phyloP scores from a whole-genome alignment of 129 eudicot species.

The Centaurea solstitialis region DNA sequence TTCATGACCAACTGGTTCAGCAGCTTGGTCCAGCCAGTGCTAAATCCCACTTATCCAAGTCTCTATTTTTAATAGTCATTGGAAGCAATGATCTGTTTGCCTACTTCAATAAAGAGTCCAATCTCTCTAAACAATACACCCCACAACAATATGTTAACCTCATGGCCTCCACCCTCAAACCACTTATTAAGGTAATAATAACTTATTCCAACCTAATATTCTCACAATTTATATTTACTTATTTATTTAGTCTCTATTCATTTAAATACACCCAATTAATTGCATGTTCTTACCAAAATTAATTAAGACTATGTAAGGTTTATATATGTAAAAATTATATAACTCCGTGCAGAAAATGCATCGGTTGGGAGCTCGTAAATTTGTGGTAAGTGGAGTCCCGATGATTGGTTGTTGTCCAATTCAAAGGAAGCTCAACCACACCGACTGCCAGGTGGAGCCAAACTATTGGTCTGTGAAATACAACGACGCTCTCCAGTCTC shows the following conservation, averaged over 20 bases:
- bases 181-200: no score
- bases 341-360: constrained; percentile 54
- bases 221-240: no score
- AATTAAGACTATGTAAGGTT: no score
- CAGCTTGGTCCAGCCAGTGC: constrained; percentile 43
- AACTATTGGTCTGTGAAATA: constrained; percentile 66
- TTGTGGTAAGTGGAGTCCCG: constrained; percentile 50
- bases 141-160: constrained; percentile 65
- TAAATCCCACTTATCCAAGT: constrained; percentile 51
- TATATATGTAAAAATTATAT: no score
- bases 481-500: constrained; percentile 48
- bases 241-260: no score
- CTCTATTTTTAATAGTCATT: constrained; percentile 60
- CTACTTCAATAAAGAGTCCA: constrained; percentile 52
- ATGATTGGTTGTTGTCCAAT: constrained; percentile 77
- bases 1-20: constrained; percentile 44
- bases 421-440: constrained; percentile 49
- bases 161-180: constrained; percentile 57
- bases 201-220: no score
- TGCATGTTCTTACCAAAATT: no score
- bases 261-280: no score
- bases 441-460: constrained; percentile 49
- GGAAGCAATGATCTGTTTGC: constrained; percentile 87
- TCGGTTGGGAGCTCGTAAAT: constrained; percentile 74
- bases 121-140: constrained; percentile 36